Base-by-base conservation (phyloP, 352 stramenopile species). In the Globisporangium barbulae region DNA sequence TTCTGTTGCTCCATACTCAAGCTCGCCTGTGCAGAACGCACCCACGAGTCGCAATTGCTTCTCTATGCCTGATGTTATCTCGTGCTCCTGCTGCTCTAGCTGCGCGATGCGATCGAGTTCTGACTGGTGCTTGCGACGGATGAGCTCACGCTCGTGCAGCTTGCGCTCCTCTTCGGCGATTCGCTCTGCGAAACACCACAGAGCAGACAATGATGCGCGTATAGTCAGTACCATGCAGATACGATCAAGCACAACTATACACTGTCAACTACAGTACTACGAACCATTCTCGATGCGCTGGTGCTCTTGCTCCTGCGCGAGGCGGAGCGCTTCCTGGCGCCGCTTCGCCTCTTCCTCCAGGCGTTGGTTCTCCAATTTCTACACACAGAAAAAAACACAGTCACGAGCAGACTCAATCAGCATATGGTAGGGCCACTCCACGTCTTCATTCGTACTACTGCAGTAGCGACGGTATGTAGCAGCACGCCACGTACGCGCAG, bases 281-380 rank as follows among this genome's bases (percentile, higher is more conserved):
- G n/a, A 59, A 89, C 83, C 81, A 31, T 77, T 53, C 65, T 89
- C 73, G 21, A 75, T 61, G 6, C 68, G 74, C 60, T 89, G 63
- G 17, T 52, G 68, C 47, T 90, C 81, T 0, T 67, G 63, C 54
- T 88, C 81, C 10, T 80, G 73, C 30, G 80, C 68, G 5, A 64
- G 47, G 21, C 56, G 68, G 1, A 79, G 60, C 22, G 85, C 78
- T 45, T 88, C 74, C 41, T 85, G 78, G 0, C 73, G 73, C 25
- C 75, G 60, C 12, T 71, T 68, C 39, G 79, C 79, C 21, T 83
- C 79, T 30, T 83, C 74, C 55, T 89, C 78, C 50, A 92, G 66
- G 10, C 70, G 81, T 64, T 90, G 69, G 45, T 90, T 87, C 63
- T 90, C 81, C 17, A 90, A 56, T 86, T 90, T 90, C 83, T 92